Evolutionary conservation across 1,139 yeast species (phyloP), one percentile per base, ranked within the genome.

Genomic region (Lipomyces yarrowii): DNA sequence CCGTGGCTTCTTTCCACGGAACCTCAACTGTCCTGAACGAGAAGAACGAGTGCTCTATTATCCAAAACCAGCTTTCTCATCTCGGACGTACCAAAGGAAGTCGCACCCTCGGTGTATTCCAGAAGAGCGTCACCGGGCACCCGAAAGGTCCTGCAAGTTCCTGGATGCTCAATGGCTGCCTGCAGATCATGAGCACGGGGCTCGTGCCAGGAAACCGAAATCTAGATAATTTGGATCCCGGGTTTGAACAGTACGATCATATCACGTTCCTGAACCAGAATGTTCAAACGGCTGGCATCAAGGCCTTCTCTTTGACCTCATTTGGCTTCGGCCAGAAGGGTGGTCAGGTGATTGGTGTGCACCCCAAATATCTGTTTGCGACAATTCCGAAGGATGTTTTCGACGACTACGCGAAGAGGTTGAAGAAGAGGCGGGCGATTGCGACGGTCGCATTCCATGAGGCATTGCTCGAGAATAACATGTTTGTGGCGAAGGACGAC

Each of bases 121-220:
- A 94, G 82, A 94, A 94, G 82, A 94, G 86, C 87, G 86, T 94
- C 77, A 94, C 99, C 76, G 99, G 99, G 82, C 99, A 94, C 84
- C 99, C 99, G 76, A 94, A 94, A 89, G 99, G 99, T 86, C 99
- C 99, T 74, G 99, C 99, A 67, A 99, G 98, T 85, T 98, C 99
- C 70, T 94, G 99, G 99, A 94, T 96, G 99, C 84, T 94, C 85
- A 96, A 94, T 80, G 99, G 99, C 81, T 97, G 93, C 70, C 83
- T 94, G 73, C 99, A 94, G 84, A 89, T 93, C 73, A 84, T 94
- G 79, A 89, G 91, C 82, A 80, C 91, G 75, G 99, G 99, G 81
- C 78, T 93, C 75, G 97, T 94, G 74, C 99, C 99, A 73, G 99
- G 99, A 80, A 94, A 94, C 85, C 88, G 98, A 81, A 96, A 96